A percentile compares a stretch with the other conserved stretches of the same genome.
Conservation (phyloP, 108 stramenopile genomes). For the Nannochloropsis granulata region DNA sequence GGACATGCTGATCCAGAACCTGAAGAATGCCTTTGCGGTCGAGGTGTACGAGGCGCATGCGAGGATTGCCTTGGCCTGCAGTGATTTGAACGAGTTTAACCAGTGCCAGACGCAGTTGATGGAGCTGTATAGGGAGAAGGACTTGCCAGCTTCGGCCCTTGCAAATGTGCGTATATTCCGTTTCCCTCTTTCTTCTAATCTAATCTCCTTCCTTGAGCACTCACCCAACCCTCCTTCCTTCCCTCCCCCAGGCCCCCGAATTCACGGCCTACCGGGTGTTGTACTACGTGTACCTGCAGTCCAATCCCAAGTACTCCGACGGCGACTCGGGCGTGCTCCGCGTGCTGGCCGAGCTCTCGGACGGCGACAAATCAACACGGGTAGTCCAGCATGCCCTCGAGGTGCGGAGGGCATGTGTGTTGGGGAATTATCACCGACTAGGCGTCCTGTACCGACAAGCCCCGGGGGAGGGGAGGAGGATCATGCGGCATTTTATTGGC, state of each 20-base stretch:
- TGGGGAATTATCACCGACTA: neutral
- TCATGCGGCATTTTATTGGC: neutral
- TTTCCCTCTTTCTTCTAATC: neutral
- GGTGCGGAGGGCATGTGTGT: neutral
- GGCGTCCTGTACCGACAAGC: neutral
- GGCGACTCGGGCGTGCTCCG: constrained; percentile 22
- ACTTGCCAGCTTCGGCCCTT: neutral
- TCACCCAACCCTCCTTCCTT: neutral
- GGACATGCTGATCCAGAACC: constrained; percentile 80
- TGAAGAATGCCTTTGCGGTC: constrained; percentile 67
- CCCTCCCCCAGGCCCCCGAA: constrained; percentile 11
- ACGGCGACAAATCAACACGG: neutral
- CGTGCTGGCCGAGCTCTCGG: constrained; percentile 19
- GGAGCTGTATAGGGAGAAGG: constrained; percentile 26
- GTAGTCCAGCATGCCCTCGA: constrained; percentile 8
- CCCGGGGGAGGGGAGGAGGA: constrained; percentile 1
- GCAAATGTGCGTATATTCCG: neutral
- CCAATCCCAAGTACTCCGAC: constrained; percentile 21
- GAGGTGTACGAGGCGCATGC: constrained; percentile 87
- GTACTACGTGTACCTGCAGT: constrained; percentile 41
- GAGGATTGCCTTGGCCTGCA: constrained; percentile 55
- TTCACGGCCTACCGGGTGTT: constrained; percentile 44
- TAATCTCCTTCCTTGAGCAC: neutral
- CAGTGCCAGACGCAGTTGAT: constrained; percentile 79
- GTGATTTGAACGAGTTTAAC: constrained; percentile 64